Evolutionary conservation across 345 rosid genomes (phyloP), one percentile per base, ranked within the genome.

Genomic region (Bretschneidera sinensis): DNA sequence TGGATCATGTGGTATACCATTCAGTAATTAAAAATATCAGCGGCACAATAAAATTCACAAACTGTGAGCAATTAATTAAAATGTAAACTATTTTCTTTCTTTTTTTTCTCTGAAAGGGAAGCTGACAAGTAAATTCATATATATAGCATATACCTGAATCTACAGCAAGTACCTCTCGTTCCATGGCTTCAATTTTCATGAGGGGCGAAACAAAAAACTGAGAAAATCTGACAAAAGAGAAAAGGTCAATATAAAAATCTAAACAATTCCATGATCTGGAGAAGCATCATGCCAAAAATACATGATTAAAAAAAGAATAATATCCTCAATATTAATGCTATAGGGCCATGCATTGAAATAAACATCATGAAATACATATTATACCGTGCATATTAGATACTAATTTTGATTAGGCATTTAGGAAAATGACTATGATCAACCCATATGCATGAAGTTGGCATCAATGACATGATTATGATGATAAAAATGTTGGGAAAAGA

Each of bases 131-230:
- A 43, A 61, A 60, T 53, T 35, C 18, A 34, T 17, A 61, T 47
- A 67, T 22, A 64, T 50, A 48, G 52, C 55, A 56, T 54, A 59
- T 57, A 90, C 99, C 99, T 77, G 99, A 94, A 78, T 94, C 99
- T 35, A 94, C 89, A 54, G 99, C 95, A 77, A 94, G 96, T 39
- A 90, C 83, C 76, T 94, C 99, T 49, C 99, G 76, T 62, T 94
- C 95, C 99, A 94, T 90, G 10, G 99, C 95, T 71, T 88, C 99
- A 62, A 63, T 69, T 75, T 94, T 94, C 72, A 94, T 80, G 35
- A 94, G 92, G 52, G 99, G 99, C n/a, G 97, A 85, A 77, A 94
- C 75, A 71, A 94, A 94, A 81, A 94, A 94, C 74, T 94, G 96
- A 61, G 99, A 94, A 78, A 94, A 94, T 76, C 99, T 94, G 86